Base-by-base conservation (phyloP, 495 filamentous ascomycete genomes). In the Lophiotrema nucula region DNA sequence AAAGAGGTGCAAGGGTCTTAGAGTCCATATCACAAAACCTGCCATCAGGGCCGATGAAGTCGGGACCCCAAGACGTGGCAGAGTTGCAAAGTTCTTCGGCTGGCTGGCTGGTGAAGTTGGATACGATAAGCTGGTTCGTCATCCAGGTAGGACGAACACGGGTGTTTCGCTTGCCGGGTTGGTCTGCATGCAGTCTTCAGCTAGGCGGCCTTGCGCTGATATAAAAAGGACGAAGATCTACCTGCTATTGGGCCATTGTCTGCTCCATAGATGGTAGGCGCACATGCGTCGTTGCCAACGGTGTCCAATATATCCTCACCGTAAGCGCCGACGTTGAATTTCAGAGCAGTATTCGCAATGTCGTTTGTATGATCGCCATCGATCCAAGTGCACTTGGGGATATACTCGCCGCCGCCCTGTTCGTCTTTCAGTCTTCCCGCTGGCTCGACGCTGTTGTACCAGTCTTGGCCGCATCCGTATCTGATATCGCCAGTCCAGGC, bases 401-500 rank as follows among this genome's bases (percentile, higher is more conserved):
- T 35, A 23, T 33, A 50, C 22, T 31, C 12, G 4, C 18, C 47
- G 10, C 21, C 21, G n/a, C n/a, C n/a, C 12, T 50, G 24, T 4
- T 31, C 28, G 12, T 50, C 47, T 10, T 33, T 10, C 13, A 37
- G n/a, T 3, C 6, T 5, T 18, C 47, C 47, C 15, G 47, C 47
- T 18, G 22, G 4, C 26, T 50, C 25, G 26, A 33, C 13, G 4
- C 26, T 18, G 4, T 37, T 18, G 24, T 50, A 33, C 47, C 47
- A 50, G 18, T 8, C 22, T 18, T 50, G 47, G 47, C 47, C 47
- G 47, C 47, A 50, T 18, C 5, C 13, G 47, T 33, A 50, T 4
- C 47, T 27, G 26, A 50, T 19, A 23, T 50, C 47, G 13, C 47
- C 47, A 33, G 47, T 50, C 47, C 47, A 50, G 11, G 47, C 47